These are phyloP conservation scores for Cercospora sesami DNA, from an alignment of 2,329 filamentous ascomycete genomes.

Conservation along the genomic window DNA sequence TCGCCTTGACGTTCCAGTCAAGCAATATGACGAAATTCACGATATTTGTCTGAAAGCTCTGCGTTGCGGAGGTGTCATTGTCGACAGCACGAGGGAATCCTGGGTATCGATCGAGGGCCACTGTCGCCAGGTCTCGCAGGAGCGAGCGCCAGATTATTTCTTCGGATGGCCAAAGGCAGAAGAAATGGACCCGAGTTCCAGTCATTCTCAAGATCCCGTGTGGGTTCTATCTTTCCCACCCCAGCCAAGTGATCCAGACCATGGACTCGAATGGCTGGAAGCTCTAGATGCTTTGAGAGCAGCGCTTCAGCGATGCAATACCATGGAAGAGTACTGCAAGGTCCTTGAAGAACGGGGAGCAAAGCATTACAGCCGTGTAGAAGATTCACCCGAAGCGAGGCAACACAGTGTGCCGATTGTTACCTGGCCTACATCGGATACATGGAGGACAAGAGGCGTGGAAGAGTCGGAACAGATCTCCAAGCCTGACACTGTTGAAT, in stretches of 20 bases:
- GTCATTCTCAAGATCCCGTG: not conserved
- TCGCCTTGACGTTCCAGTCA: too few relatives aligned
- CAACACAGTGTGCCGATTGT: not conserved
- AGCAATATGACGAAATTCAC: too few relatives aligned
- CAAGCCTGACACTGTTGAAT: not conserved
- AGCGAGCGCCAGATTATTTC: too few relatives aligned
- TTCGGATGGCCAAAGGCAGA: too few relatives aligned
- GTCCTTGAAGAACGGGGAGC: not conserved
- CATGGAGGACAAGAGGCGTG: not conserved
- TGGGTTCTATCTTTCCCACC: not conserved
- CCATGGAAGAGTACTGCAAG: not conserved
- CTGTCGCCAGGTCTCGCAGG: too few relatives aligned
- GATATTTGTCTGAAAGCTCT: too few relatives aligned
- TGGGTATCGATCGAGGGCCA: too few relatives aligned
- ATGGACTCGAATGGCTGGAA: not conserved
- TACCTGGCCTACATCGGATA: not conserved
- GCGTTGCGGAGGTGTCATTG: too few relatives aligned
- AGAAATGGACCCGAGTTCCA: too few relatives aligned
- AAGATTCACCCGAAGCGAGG: not conserved
- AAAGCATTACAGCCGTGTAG: not conserved
- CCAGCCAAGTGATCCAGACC: not conserved
- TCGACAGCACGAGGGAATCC: too few relatives aligned
- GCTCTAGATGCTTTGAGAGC: not conserved
- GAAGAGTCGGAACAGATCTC: not conserved
- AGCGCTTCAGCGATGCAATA: not conserved